Evolutionary conservation across 306 rosid genomes (phyloP).

Genomic region (Lotus japonicus): DNA sequence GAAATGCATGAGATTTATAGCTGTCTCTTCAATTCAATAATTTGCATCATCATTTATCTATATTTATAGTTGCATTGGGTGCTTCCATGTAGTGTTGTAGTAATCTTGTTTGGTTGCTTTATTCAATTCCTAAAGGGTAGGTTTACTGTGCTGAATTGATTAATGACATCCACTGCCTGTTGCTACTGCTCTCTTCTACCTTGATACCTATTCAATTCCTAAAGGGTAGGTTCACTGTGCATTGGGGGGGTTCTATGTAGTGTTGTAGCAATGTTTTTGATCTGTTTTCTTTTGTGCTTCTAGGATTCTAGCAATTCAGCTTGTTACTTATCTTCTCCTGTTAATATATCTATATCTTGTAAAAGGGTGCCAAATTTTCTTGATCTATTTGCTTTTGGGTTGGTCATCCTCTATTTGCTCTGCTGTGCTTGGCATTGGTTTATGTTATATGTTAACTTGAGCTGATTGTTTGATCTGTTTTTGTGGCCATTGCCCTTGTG

Average conservation of each 20-base stretch:
- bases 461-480: not conserved
- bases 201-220: too few species aligned
- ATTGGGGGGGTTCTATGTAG: too few species aligned
- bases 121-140: not conserved
- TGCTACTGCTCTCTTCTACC: not conserved
- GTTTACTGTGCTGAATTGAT: slow-evolving; percentile 1
- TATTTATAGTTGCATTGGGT: not conserved
- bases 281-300: not conserved
- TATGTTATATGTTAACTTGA: not conserved
- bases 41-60: slow-evolving; percentile 1
- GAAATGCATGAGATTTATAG: too few species aligned
- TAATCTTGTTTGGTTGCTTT: not conserved
- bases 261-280: too few species aligned
- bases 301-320: not conserved
- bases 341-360: not conserved
- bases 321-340: not conserved
- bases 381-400: not conserved
- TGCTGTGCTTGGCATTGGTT: not conserved
- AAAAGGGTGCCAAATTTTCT: not conserved
- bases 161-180: not conserved
- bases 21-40: too few species aligned
- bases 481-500: not conserved
- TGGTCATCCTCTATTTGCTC: not conserved
- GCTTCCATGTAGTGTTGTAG: not conserved
- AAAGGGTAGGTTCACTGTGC: too few species aligned